phyloP scores from a whole-genome alignment of 2,329 filamentous ascomycete species.

The Sclerotinia sclerotiorum region DNA sequence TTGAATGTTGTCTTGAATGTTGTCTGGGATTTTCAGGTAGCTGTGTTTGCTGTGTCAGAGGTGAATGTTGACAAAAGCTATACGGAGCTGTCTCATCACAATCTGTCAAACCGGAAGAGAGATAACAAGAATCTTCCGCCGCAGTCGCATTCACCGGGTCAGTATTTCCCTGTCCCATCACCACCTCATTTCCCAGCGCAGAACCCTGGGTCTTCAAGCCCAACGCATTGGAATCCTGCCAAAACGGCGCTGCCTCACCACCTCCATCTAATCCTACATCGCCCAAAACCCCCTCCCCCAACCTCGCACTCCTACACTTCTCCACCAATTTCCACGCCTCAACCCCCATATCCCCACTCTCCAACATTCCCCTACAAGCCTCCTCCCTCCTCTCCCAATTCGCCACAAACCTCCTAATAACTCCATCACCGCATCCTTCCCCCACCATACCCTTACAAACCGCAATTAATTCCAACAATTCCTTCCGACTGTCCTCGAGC shows the following conservation, averaged over 20 bases:
- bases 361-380: constrained; percentile 8
- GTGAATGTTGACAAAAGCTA: neutral
- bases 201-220: neutral
- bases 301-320: constrained; percentile 11
- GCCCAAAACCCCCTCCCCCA: neutral
- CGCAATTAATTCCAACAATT: neutral
- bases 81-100: neutral
- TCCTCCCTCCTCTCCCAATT: constrained; percentile 14
- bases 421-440: neutral
- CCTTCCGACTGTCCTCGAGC: neutral
- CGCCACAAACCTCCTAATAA: neutral
- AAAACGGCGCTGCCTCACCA: no score
- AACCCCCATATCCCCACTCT: neutral
- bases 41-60: neutral
- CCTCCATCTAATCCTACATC: neutral
- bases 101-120: neutral
- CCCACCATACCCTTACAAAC: constrained; percentile 5
- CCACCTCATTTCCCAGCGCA: neutral
- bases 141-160: neutral
- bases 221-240: no score
- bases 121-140: neutral
- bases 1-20: neutral
- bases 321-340: constrained; percentile 4
- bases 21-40: neutral
- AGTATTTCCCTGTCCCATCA: neutral